Conservation (phyloP, 2,329 filamentous ascomycete genomes). For the Alternaria rosae region DNA sequence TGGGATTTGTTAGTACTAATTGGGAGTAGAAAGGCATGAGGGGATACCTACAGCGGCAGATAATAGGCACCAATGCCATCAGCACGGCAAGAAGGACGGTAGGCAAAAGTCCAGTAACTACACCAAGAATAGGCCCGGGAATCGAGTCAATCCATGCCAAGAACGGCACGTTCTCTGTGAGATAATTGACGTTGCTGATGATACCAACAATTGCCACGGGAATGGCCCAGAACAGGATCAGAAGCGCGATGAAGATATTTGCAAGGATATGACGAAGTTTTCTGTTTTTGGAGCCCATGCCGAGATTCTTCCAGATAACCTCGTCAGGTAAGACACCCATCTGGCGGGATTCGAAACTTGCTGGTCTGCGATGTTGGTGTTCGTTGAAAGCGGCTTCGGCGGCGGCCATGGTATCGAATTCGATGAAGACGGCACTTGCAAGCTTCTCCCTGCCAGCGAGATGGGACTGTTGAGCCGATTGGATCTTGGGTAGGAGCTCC, state of each 20-base stretch:
- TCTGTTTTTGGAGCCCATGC: constrained; percentile 45
- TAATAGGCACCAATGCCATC: constrained; percentile 54
- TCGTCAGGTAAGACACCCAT: constrained; percentile 56
- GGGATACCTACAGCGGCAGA: constrained; percentile 37
- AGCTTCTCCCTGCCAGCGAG: constrained; percentile 70
- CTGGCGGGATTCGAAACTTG: constrained; percentile 49
- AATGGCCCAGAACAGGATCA: constrained; percentile 57
- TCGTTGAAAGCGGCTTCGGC: constrained; percentile 76
- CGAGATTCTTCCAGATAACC: constrained; percentile 57
- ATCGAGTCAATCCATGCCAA: constrained; percentile 54
- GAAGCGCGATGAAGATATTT: constrained; percentile 49
- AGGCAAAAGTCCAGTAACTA: constrained; percentile 57
- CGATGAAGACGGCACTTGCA: constrained; percentile 82
- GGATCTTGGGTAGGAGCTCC: constrained; percentile 73
- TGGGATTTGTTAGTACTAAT: not conserved
- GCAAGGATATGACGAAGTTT: constrained; percentile 38
- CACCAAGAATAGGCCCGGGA: constrained; percentile 50
- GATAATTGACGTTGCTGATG: constrained; percentile 55
- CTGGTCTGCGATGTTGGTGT: constrained; percentile 9
- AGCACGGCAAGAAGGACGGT: constrained; percentile 53
- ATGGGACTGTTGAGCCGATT: constrained; percentile 71
- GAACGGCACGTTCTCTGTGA: constrained; percentile 47
- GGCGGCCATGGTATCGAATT: constrained; percentile 81
- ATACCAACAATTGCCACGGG: constrained; percentile 54
- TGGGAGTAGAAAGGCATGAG: not conserved